A percentile compares a stretch with the other conserved stretches of the same genome.
Conservation (phyloP, 345 rosid species). For the Lumnitzera racemosa region DNA sequence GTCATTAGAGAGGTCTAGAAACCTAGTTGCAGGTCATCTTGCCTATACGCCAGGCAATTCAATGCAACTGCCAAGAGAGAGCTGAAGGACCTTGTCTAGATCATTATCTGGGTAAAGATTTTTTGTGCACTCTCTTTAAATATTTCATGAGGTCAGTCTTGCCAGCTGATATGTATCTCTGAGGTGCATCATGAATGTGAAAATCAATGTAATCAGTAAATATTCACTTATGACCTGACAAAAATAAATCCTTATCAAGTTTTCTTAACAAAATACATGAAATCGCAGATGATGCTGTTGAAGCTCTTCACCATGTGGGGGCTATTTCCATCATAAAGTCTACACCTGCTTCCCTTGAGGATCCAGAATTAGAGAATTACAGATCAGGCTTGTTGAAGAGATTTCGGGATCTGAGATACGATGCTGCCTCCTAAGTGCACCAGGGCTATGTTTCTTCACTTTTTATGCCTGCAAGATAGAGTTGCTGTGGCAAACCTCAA, state of each 20-base stretch:
- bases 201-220: neutral
- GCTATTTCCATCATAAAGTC: conserved; percentile 49
- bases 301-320: conserved; percentile 51
- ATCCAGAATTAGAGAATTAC: conserved; percentile 42
- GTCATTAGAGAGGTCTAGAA: no score
- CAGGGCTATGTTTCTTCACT: no score
- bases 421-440: neutral
- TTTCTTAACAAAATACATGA: neutral
- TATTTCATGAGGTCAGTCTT: no score
- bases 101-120: no score
- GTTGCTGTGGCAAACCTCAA: no score
- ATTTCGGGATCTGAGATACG: conserved; percentile 42
- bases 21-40: no score
- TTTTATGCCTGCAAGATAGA: no score
- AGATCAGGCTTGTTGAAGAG: conserved; percentile 56
- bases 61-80: no score
- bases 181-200: neutral
- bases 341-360: conserved; percentile 43
- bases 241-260: neutral
- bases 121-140: no score
- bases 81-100: no score
- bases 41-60: no score
- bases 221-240: no score
- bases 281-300: conserved; percentile 66
- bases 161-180: neutral